Evolutionary conservation across 352 stramenopile genomes (phyloP).

Genomic region (Pythium sukuiense): DNA sequence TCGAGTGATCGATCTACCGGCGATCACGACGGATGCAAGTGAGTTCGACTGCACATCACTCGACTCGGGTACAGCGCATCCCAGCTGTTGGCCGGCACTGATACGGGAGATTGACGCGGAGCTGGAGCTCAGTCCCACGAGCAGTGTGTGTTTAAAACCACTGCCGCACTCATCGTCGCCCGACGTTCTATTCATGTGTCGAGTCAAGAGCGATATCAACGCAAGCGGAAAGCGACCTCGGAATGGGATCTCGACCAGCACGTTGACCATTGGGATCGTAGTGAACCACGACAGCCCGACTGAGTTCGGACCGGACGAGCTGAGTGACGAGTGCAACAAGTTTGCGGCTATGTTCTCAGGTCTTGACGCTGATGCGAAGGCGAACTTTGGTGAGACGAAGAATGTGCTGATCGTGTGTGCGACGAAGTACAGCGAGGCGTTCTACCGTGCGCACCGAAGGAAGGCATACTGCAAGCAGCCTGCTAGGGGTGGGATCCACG

Average conservation of each 20-base stretch:
- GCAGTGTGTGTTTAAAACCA: not conserved
- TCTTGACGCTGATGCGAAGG: not conserved
- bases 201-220: not conserved
- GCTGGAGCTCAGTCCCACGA: not conserved
- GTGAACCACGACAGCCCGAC: not conserved
- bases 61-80: not conserved
- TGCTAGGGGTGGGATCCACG: not conserved
- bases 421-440: not conserved
- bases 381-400: not conserved
- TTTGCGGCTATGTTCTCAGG: not conserved
- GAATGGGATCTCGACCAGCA: not conserved
- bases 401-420: not conserved
- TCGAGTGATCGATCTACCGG: not conserved
- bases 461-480: not conserved
- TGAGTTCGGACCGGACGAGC: not conserved
- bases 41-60: not conserved
- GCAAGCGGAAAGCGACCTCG: not conserved
- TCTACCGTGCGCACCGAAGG: not conserved
- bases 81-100: not conserved
- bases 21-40: not conserved
- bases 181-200: not conserved
- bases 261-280: not conserved
- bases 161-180: not conserved
- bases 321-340: not conserved
- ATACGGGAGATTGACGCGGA: not conserved